Base-by-base conservation (phyloP, 2,329 filamentous ascomycete genomes). In the Orbilia blumenaviensis region DNA sequence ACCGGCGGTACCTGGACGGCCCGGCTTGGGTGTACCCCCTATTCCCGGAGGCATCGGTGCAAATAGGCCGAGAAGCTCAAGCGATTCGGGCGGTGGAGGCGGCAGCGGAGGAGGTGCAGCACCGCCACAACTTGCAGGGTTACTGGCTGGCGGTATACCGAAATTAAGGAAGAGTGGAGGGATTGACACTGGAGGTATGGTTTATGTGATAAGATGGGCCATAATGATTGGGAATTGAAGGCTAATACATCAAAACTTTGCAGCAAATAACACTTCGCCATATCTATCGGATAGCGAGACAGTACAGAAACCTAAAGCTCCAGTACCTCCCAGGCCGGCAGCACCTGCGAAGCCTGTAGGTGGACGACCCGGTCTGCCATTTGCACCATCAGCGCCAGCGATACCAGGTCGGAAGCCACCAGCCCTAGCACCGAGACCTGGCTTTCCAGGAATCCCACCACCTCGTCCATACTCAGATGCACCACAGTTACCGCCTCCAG, bases 131-230 rank as follows among this genome's bases (percentile, higher is more conserved):
- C 83, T 98, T 9, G 94, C 86, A 29, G 95, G 95, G 0, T 83
- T 99, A 25, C 97, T 99, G 81, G 93, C 92, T 0, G 94, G 93
- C 36, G 95, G 94, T 38, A 98, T 98, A 88, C 95, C 95, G 1
- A 98, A 97, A 84, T 83, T 99, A 81, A 92, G 92, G 82, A 97
- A 96, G 85, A 88, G 90, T 2, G 91, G 93, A 67, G 91, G 91
- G 41, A 86, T 94, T 73, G 88, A 93, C 83, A 94, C 92, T 0
- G 92, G 90, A 82, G 87, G 87, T 87, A 80, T 80, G 86, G 68
- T 67, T 1, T 29, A 2, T 32, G 0, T n/a, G 27, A 18, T 32
- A 34, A 58, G 38, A 5, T 8, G 21, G 14, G 21, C 23, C 29
- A 42, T 16, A 32, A 52, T 42, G 10, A 36, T 3, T 10, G 23